Conservation (phyloP, 805 yeast species). For the Candida cerambycidarum region DNA sequence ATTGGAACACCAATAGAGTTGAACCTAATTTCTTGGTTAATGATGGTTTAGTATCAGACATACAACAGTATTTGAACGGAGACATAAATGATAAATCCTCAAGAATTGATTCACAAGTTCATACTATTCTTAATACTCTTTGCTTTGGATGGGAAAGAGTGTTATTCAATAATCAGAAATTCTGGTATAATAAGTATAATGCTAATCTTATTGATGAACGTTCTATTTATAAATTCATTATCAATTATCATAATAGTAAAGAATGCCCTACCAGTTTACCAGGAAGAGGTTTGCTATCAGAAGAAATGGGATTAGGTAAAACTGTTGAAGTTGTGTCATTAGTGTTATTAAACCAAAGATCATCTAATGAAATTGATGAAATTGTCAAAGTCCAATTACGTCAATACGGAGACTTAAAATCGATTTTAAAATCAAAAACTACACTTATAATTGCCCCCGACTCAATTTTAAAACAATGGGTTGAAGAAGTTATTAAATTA, state of each 20-base stretch:
- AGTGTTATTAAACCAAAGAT: slow-evolving; percentile 59
- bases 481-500: slow-evolving; percentile 58
- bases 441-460: slow-evolving; percentile 86
- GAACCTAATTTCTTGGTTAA: slow-evolving; percentile 17
- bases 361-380: slow-evolving; percentile 30
- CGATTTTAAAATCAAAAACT: slow-evolving; percentile 56
- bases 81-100: slow-evolving; percentile 4
- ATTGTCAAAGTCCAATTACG: slow-evolving; percentile 27
- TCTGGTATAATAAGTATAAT: slow-evolving; percentile 53
- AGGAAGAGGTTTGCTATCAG: slow-evolving; percentile 73
- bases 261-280: slow-evolving; percentile 30
- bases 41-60: slow-evolving; percentile 1
- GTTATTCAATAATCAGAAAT: slow-evolving; percentile 11
- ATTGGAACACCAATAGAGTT: slow-evolving; percentile 24
- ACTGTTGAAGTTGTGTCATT: slow-evolving; percentile 82
- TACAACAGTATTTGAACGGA: neutral
- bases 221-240: slow-evolving; percentile 28
- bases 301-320: slow-evolving; percentile 98
- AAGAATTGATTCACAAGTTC: slow-evolving; percentile 22
- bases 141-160: slow-evolving; percentile 54
- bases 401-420: slow-evolving; percentile 42
- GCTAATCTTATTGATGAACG: slow-evolving; percentile 43
- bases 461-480: slow-evolving; percentile 85
- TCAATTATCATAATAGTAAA: slow-evolving; percentile 24
- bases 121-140: slow-evolving; percentile 35